These are phyloP conservation scores for Microcera coccophila DNA, from an alignment of 2,329 filamentous ascomycete genomes.

Conservation along the genomic window DNA sequence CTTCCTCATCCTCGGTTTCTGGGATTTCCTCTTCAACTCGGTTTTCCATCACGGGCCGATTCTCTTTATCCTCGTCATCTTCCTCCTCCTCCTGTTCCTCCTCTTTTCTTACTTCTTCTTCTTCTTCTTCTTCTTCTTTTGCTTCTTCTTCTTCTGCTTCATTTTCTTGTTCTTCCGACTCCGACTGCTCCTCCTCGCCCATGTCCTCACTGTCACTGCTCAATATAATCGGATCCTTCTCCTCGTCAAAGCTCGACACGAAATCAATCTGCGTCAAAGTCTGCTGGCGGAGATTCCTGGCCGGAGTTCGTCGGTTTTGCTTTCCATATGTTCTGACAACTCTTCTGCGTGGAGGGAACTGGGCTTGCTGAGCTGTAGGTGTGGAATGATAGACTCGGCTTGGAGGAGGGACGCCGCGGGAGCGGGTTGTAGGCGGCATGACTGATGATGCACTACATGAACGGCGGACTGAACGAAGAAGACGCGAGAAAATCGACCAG, in stretches of 20 bases:
- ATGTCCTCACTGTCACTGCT: conserved; percentile 28
- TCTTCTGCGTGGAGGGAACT: conserved; percentile 36
- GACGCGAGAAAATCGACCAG: too few species aligned
- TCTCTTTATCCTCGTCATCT: conserved; percentile 14
- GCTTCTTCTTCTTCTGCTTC: conserved; percentile 14
- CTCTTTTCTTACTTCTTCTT: conserved; percentile 12
- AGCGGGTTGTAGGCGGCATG: conserved; percentile 39
- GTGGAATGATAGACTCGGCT: conserved; percentile 38
- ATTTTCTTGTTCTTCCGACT: conserved; percentile 16
- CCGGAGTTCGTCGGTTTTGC: conserved; percentile 19
- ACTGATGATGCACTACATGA: not conserved
- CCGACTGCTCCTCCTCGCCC: conserved; percentile 15
- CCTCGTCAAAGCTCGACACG: conserved; percentile 34
- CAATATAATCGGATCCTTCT: conserved; percentile 23
- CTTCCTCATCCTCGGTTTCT: conserved; percentile 14
- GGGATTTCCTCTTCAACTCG: conserved; percentile 2
- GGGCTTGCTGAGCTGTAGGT: conserved; percentile 36
- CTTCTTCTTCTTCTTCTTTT: conserved; percentile 16
- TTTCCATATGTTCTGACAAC: conserved; percentile 35
- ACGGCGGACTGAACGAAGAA: not conserved
- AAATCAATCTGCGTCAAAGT: conserved; percentile 43
- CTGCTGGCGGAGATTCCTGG: conserved; percentile 34
- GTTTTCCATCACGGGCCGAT: not conserved
- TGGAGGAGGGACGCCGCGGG: conserved; percentile 34
- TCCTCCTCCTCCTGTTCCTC: conserved; percentile 14